phyloP scores from a whole-genome alignment of 164 flowering plant species.

The Vitis rotundifolia region DNA sequence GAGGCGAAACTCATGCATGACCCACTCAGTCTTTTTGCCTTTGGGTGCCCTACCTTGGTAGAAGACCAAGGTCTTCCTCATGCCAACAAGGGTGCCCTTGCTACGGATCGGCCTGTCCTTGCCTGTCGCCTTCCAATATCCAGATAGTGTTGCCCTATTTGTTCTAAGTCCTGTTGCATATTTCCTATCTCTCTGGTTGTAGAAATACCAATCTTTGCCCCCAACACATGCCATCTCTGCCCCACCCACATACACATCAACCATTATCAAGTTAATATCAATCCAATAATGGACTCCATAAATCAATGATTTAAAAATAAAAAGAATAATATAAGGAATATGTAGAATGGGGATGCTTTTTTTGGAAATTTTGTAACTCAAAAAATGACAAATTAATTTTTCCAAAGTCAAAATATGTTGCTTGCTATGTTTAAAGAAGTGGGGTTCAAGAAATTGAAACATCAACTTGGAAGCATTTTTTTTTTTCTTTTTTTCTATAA shows the following conservation, averaged over 20 bases:
- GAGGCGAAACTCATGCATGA: constrained; percentile 83
- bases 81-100: constrained; percentile 60
- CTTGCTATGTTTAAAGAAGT: no score
- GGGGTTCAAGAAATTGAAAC: no score
- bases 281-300: neutral
- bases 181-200: constrained; percentile 65
- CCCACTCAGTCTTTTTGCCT: constrained; percentile 75
- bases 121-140: constrained; percentile 91
- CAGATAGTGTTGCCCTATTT: constrained; percentile 68
- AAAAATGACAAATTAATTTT: no score
- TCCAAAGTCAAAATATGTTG: no score
- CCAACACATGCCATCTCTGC: constrained; percentile 72
- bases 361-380: no score
- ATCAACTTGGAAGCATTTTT: no score
- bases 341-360: no score
- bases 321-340: no score
- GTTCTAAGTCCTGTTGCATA: constrained; percentile 78
- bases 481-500: no score
- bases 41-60: constrained; percentile 80
- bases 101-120: constrained; percentile 54
- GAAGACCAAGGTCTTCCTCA: constrained; percentile 84
- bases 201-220: constrained; percentile 78
- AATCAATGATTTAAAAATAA: no score
- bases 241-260: neutral
- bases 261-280: neutral